Conservation (phyloP, 306 rosid genomes). For the Sesbania bispinosa region DNA sequence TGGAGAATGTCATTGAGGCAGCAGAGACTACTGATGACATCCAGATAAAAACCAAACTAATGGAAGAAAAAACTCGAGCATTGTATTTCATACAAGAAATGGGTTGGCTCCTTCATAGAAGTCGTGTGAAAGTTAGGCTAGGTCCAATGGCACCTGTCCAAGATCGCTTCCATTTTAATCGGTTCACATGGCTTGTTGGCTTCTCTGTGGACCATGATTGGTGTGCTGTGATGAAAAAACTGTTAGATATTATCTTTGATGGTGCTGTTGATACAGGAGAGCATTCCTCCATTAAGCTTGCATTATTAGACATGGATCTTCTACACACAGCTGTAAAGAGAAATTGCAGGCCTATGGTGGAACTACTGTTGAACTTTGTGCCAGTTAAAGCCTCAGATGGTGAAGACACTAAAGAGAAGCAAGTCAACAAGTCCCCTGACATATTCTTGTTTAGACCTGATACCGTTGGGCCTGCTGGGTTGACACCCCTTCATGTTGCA, state of each 20-base stretch:
- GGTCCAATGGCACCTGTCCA: constrained; percentile 57
- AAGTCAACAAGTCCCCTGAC: constrained; percentile 25
- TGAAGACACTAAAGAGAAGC: constrained; percentile 39
- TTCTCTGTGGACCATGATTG: constrained; percentile 88
- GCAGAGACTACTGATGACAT: constrained; percentile 40
- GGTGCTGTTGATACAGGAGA: constrained; percentile 63
- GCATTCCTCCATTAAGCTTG: constrained; percentile 47
- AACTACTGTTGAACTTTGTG: constrained; percentile 57
- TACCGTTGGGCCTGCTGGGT: constrained; percentile 59
- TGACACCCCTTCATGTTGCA: constrained; percentile 91
- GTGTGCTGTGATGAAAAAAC: constrained; percentile 80
- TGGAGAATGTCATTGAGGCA: constrained; percentile 62
- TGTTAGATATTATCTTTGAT: constrained; percentile 59
- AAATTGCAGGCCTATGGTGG: constrained; percentile 70
- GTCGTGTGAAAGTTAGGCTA: constrained; percentile 50
- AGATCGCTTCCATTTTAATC: constrained; percentile 51
- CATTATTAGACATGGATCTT: constrained; percentile 67
- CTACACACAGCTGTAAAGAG: constrained; percentile 84
- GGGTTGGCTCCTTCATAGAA: constrained; percentile 95
- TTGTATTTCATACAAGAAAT: constrained; percentile 78
- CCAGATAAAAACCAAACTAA: constrained; percentile 30
- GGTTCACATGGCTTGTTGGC: constrained; percentile 77
- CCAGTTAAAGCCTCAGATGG: constrained; percentile 37
- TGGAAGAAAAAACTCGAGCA: constrained; percentile 66
- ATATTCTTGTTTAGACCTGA: constrained; percentile 73